A percentile compares a stretch with the other conserved stretches of the same genome.
phyloP scores from a whole-genome alignment of 371 early-diverging fungal genomes.

The Mucor saturninus region DNA sequence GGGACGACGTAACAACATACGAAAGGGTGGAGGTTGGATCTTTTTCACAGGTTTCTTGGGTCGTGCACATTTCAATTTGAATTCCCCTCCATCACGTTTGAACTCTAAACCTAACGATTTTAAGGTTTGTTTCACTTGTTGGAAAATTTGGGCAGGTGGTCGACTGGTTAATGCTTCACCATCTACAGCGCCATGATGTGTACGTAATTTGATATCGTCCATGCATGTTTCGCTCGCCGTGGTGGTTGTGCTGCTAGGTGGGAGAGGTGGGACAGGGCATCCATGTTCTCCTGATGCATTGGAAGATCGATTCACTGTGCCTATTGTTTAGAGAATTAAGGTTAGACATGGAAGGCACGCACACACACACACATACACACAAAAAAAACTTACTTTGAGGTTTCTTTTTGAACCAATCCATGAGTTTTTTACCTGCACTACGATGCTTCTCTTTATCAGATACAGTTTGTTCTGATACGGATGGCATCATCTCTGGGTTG shows the following conservation, averaged over 20 bases:
- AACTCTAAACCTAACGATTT: constrained; percentile 73
- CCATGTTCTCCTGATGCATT: constrained; percentile 11
- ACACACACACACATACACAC: neutral
- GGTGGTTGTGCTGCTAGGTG: too few species aligned
- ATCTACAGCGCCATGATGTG: constrained; percentile 82
- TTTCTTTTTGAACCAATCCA: constrained; percentile 75
- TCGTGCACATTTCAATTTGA: constrained; percentile 74
- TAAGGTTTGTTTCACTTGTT: constrained; percentile 68
- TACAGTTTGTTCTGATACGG: constrained; percentile 39
- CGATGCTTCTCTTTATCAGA: constrained; percentile 44
- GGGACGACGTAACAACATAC: constrained; percentile 42
- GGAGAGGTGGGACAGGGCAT: neutral
- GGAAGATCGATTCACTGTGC: constrained; percentile 21
- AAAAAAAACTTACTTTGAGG: constrained; percentile 52
- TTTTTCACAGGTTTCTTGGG: constrained; percentile 35
- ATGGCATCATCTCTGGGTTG: constrained; percentile 25
- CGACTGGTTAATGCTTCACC: constrained; percentile 76
- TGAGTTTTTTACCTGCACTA: constrained; percentile 68
- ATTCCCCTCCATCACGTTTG: constrained; percentile 70
- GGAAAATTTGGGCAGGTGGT: constrained; percentile 72
- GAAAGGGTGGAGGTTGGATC: constrained; percentile 19
- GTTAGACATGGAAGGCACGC: neutral
- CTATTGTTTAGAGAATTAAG: neutral
- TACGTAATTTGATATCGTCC: constrained; percentile 63
- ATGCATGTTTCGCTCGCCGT: neutral